A percentile compares a stretch with the other conserved stretches of the same genome.
phyloP scores from a whole-genome alignment of 495 filamentous ascomycete species.

The Chlorociboria aeruginascens region DNA sequence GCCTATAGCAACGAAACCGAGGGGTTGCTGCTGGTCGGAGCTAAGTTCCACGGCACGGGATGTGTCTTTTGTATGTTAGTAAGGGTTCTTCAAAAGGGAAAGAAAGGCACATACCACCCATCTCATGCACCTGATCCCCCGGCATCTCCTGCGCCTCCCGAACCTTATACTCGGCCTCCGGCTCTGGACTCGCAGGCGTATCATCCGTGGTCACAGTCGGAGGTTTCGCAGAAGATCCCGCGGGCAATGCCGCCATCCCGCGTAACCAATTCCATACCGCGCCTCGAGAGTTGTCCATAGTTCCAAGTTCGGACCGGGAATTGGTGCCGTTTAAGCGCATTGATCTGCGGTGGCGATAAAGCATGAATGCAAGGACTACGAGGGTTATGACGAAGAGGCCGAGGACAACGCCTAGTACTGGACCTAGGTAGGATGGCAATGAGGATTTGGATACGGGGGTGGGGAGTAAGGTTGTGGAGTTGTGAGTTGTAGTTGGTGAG shows the following conservation, averaged over 20 bases:
- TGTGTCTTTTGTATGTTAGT: slow-evolving; percentile 12
- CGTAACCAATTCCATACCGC: slow-evolving; percentile 35
- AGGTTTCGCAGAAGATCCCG: slow-evolving; percentile 33
- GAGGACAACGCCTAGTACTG: slow-evolving; percentile 54
- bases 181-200: slow-evolving; percentile 17
- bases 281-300: slow-evolving; percentile 23
- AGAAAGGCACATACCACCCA: slow-evolving; percentile 28
- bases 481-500: not conserved
- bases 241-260: slow-evolving; percentile 18
- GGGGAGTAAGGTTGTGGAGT: slow-evolving; percentile 3
- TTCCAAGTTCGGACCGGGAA: slow-evolving; percentile 33
- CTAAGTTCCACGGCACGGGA: slow-evolving; percentile 13
- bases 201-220: slow-evolving; percentile 37
- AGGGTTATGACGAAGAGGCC: slow-evolving; percentile 43
- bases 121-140: slow-evolving; percentile 29
- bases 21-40: slow-evolving; percentile 1
- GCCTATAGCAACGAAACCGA: slow-evolving; percentile 10
- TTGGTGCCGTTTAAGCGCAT: slow-evolving; percentile 20
- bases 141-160: slow-evolving; percentile 7
- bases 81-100: not conserved
- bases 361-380: slow-evolving; percentile 38
- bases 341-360: slow-evolving; percentile 39
- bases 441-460: slow-evolving; percentile 15
- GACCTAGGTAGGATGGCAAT: slow-evolving; percentile 47
- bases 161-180: slow-evolving; percentile 4